Conservation (phyloP, 2,329 filamentous ascomycete species). For the Alternaria sp. region DNA sequence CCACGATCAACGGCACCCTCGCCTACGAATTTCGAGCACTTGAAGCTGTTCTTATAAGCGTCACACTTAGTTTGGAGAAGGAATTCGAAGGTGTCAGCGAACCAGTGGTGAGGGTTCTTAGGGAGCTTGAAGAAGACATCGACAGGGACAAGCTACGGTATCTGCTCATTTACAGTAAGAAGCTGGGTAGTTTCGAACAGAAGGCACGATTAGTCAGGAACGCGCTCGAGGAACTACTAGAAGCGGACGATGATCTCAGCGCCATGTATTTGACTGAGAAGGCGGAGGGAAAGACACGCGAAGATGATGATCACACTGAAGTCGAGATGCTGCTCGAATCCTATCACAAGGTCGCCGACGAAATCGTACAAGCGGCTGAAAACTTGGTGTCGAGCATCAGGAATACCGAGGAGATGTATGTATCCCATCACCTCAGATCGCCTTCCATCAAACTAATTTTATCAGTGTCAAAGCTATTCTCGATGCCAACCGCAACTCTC, state of each 20-base stretch:
- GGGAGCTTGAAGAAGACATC: constrained; percentile 94
- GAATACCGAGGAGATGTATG: constrained; percentile 98
- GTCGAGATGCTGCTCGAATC: constrained; percentile 97
- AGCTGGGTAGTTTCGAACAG: constrained; percentile 95
- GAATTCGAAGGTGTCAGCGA: constrained; percentile 95
- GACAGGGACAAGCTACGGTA: constrained; percentile 91
- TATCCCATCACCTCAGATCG: constrained; percentile 17
- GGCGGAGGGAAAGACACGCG: constrained; percentile 72
- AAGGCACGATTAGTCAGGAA: constrained; percentile 93
- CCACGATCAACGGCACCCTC: constrained; percentile 62
- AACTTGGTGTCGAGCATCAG: constrained; percentile 94
- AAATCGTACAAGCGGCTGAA: constrained; percentile 94
- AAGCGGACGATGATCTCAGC: constrained; percentile 93
- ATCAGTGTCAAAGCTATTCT: constrained; percentile 90
- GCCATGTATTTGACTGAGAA: constrained; percentile 97
- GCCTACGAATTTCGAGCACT: constrained; percentile 97
- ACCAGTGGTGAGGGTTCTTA: constrained; percentile 85
- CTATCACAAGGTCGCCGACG: constrained; percentile 96
- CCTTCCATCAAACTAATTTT: constrained; percentile 28
- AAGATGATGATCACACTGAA: constrained; percentile 90
- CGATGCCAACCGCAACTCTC: constrained; percentile 95
- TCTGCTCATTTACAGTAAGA: constrained; percentile 92
- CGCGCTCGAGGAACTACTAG: constrained; percentile 91
- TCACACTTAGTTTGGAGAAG: constrained; percentile 88
- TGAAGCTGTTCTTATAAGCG: constrained; percentile 92